Base-by-base conservation (phyloP, 805 yeast species). In the Saccharomycopsis amapae region DNA sequence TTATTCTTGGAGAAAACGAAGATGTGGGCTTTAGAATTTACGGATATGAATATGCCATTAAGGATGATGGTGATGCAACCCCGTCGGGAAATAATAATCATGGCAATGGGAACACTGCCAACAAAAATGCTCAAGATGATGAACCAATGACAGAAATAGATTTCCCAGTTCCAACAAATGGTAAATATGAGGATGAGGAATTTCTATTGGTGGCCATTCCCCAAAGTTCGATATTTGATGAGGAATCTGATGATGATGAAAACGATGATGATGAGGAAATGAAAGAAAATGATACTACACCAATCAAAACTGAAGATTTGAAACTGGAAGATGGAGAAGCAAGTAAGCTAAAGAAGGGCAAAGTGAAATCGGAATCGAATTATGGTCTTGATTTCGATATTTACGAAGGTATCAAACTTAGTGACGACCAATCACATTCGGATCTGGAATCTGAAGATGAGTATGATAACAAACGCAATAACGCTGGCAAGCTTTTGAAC, bases 1-100 rank as follows among this genome's bases (percentile, higher is more conserved):
- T 79, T 36, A 76, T 83, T 42, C 64, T 63, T 19, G 64, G 67
- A 13, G 67, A 68, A 2, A 64, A 63, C n/a, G 66, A 66, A 48
- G 58, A 68, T 28, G 55, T 67, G 2, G 44, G 37, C 23, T 7
- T 40, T n/a, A 19, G 51, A 33, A 40, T 44, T 22, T 40, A 40
- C 26, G 53, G 53, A 3, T 50, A 36, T 36, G 51, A 46, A 31
- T 42, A 53, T 62, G 25, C 68, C 68, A 56, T 38, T 20, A 52
- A 38, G 13, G n/a, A n/a, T n/a, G 35, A 34, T 26, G n/a, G 15
- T 9, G 25, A 41, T 15, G 44, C 23, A 13, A 25, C 40, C 1
- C 37, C 34, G 46, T 51, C 31, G 28, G 35, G 57, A 5, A 56
- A 53, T 28, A 55, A 54, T 5, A 44, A 45, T 20, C 49, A 45